A percentile compares a stretch with the other conserved stretches of the same genome.
Evolutionary conservation across 2,329 filamentous ascomycete species (phyloP).

Genomic region (Calonectria pseudoturangicola): DNA sequence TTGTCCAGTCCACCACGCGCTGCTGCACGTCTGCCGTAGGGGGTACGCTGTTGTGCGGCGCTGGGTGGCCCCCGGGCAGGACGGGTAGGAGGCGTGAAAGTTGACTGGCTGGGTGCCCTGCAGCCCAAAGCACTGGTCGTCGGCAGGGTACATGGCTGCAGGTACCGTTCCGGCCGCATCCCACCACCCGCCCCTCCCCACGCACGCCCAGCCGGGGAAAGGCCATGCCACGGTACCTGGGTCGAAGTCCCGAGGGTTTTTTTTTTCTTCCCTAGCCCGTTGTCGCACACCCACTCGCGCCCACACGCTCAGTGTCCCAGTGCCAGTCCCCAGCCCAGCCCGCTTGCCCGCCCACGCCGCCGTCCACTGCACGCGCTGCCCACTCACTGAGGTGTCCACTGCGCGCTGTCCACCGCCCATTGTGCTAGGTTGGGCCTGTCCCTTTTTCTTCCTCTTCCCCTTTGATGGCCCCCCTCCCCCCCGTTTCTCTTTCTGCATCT

Average conservation of each 20-base stretch:
- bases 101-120: conserved; percentile 30
- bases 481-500: conserved; percentile 61
- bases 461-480: conserved; percentile 61
- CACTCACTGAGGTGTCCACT: conserved; percentile 33
- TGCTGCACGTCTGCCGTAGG: conserved; percentile 31
- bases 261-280: conserved; percentile 17
- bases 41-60: conserved; percentile 33
- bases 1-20: conserved; percentile 12
- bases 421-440: conserved; percentile 29
- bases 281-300: conserved; percentile 31
- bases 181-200: conserved; percentile 16
- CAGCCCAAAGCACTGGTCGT: conserved; percentile 5
- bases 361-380: conserved; percentile 31
- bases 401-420: conserved; percentile 43
- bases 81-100: conserved; percentile 35
- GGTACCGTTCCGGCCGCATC: conserved; percentile 27
- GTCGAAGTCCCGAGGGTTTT: conserved; percentile 31
- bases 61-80: conserved; percentile 23
- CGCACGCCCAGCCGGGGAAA: conserved; percentile 20
- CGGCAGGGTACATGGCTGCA: conserved; percentile 29
- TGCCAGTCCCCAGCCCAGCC: conserved; percentile 24
- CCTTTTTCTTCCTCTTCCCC: conserved; percentile 54
- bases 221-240: conserved; percentile 37
- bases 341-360: conserved; percentile 29
- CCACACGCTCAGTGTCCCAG: conserved; percentile 26